phyloP scores from a whole-genome alignment of 345 rosid species.

The Citrus maxima region DNA sequence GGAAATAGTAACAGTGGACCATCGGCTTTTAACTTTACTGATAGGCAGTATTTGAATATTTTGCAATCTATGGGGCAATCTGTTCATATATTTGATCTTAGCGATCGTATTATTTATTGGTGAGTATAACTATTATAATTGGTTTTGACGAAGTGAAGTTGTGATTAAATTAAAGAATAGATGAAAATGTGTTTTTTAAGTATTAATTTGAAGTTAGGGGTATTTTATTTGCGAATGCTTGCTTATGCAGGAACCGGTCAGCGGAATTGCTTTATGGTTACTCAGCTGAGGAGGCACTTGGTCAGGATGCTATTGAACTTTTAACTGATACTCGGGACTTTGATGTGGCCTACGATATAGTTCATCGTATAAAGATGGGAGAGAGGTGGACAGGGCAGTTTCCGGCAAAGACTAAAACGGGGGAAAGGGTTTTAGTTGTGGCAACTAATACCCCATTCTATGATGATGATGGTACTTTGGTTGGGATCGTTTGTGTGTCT shows the following conservation, averaged over 20 bases:
- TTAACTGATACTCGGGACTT: constrained; percentile 63
- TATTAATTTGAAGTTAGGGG: not conserved
- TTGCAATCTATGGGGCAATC: constrained; percentile 94
- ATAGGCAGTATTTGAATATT: constrained; percentile 76
- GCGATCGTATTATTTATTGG: constrained; percentile 77
- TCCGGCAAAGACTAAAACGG: constrained; percentile 74
- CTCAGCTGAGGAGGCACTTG: constrained; percentile 75
- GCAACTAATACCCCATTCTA: constrained; percentile 74
- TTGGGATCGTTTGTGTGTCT: constrained; percentile 80
- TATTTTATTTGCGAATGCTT: constrained; percentile 1
- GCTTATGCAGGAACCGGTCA: constrained; percentile 67
- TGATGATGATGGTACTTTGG: constrained; percentile 66
- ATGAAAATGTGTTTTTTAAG: not conserved
- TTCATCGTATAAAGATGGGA: constrained; percentile 52
- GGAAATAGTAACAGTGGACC: constrained; percentile 36
- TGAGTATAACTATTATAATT: constrained; percentile 26
- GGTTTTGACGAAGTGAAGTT: not conserved
- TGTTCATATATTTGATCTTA: constrained; percentile 70
- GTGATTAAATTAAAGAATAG: not conserved
- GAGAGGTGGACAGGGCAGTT: constrained; percentile 93
- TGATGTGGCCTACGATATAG: constrained; percentile 45
- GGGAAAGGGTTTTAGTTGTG: constrained; percentile 55
- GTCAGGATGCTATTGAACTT: constrained; percentile 63
- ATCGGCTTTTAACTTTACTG: constrained; percentile 54
- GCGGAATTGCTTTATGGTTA: constrained; percentile 88